These are phyloP conservation scores for Aspergillus oerlinghausenensis DNA, from an alignment of 2,329 filamentous ascomycete genomes.

Conservation along the genomic window DNA sequence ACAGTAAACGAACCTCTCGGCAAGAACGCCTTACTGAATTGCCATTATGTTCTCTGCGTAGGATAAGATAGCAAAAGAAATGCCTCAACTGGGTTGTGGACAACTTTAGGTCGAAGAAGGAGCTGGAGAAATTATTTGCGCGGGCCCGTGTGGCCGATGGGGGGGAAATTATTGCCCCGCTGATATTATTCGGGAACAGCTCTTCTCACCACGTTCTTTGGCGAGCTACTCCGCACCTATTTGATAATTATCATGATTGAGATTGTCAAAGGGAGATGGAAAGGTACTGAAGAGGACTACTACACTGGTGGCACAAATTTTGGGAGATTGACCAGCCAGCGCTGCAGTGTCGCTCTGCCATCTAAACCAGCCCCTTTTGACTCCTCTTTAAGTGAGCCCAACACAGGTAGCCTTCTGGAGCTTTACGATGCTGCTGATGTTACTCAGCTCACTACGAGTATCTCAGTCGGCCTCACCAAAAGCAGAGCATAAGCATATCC, in stretches of 20 bases:
- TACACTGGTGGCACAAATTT: neutral
- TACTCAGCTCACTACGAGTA: too few relatives aligned
- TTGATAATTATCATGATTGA: neutral
- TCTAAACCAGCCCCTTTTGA: neutral
- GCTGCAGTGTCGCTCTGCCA: neutral
- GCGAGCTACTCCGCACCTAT: neutral
- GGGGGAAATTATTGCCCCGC: neutral
- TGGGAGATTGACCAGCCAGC: neutral
- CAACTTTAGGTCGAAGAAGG: neutral
- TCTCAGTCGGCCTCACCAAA: too few relatives aligned
- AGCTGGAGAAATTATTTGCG: neutral
- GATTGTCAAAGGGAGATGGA: neutral
- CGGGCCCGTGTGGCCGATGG: neutral
- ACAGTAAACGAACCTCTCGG: neutral
- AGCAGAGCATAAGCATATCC: neutral
- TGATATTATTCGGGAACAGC: neutral
- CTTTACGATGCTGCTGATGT: too few relatives aligned
- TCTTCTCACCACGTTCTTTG: neutral
- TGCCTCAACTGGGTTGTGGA: neutral
- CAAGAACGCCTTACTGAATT: constrained; percentile 26
- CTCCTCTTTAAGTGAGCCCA: neutral
- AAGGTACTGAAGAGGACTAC: neutral
- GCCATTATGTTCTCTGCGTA: constrained; percentile 24
- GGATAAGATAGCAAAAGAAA: neutral
- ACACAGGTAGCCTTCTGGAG: neutral